These are phyloP conservation scores for Irpex sp. DNA, from an alignment of 1,284 basidiomycete genomes.

Conservation along the genomic window DNA sequence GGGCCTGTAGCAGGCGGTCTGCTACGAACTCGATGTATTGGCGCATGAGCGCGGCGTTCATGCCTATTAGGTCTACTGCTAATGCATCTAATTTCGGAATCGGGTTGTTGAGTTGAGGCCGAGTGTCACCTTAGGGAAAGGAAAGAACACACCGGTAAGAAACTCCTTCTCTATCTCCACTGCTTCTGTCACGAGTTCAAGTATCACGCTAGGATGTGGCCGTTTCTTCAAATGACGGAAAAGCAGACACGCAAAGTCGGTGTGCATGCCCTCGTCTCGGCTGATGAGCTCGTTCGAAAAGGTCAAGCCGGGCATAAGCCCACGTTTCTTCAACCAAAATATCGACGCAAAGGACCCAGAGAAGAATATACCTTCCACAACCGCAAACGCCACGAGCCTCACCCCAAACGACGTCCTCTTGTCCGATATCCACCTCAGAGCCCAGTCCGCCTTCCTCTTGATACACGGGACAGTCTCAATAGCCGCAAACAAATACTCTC, in stretches of 20 bases:
- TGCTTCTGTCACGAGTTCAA: conserved; percentile 64
- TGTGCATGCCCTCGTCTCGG: conserved; percentile 97
- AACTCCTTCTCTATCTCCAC: conserved; percentile 70
- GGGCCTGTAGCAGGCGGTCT: conserved; percentile 82
- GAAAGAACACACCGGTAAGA: conserved; percentile 41
- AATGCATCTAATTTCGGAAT: conserved; percentile 51
- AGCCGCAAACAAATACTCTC: conserved; percentile 90
- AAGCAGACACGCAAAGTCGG: conserved; percentile 95
- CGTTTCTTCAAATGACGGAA: conserved; percentile 83
- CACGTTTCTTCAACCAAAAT: conserved; percentile 99
- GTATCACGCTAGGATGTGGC: conserved; percentile 80
- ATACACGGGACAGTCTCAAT: conserved; percentile 94
- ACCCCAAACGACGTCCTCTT: conserved; percentile 83
- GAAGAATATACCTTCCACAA: conserved; percentile 98
- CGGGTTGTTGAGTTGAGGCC: background rate
- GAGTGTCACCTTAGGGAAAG: background rate
- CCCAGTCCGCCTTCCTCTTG: conserved; percentile 93
- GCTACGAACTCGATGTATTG: conserved; percentile 98
- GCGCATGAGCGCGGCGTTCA: conserved; percentile 85
- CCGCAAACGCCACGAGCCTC: conserved; percentile 94
- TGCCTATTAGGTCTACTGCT: conserved; percentile 73
- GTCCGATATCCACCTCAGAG: conserved; percentile 91
- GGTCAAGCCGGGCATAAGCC: conserved; percentile 96
- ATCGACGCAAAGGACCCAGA: conserved; percentile 93
- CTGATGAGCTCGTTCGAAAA: conserved; percentile 98